Evolutionary conservation across 2,329 filamentous ascomycete genomes (phyloP), one percentile per base, ranked within the genome.

Genomic region (Colletotrichum liriopes): DNA sequence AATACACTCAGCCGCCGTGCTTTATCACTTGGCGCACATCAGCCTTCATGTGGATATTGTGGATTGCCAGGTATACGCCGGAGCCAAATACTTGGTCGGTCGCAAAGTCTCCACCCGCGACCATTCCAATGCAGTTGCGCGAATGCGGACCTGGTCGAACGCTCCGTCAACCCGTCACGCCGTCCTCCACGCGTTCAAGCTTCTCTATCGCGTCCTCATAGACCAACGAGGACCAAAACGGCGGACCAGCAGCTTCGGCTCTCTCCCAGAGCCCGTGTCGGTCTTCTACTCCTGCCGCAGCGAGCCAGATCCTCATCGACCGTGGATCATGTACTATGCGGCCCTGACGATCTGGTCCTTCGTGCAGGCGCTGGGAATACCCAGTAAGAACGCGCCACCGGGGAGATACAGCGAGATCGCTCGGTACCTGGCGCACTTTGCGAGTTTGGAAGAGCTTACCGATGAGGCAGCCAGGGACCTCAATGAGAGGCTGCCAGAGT

Each of bases 311-410:
- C 90, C 96, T 29, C 96, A 98, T 76, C 88, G 94, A 35, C 94
- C 95, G 0, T 98, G 95, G 94, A 93, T 97, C 54, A 88, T 98
- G 79, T 98, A 97, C 82, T 96, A 96, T 76, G 93, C 95, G 0
- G 91, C 92, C 0, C 84, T 98, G 65, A 93, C 94, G 60, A 94
- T 98, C 14, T 98, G 94, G 94, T 93, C 91, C 4, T 98, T 96
- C 78, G 94, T 94, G 3, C 94, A 91, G 77, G 94, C 95, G 0
- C 83, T 96, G 18, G 93, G 94, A 2, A 65, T 71, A 16, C 68
- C 67, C 1, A 56, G 26, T 14, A 65, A 20, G 37, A 65, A 55
- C 6, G 72, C 68, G n/a, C 45, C 75, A 9, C 74, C 71, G 9
- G 72, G 58, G 20, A 43, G 72, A 55, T 80, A 83, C 18, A 77